Evolutionary conservation across 306 rosid genomes (phyloP), one percentile per base, ranked within the genome.

Genomic region (Arachis hypogaea): DNA sequence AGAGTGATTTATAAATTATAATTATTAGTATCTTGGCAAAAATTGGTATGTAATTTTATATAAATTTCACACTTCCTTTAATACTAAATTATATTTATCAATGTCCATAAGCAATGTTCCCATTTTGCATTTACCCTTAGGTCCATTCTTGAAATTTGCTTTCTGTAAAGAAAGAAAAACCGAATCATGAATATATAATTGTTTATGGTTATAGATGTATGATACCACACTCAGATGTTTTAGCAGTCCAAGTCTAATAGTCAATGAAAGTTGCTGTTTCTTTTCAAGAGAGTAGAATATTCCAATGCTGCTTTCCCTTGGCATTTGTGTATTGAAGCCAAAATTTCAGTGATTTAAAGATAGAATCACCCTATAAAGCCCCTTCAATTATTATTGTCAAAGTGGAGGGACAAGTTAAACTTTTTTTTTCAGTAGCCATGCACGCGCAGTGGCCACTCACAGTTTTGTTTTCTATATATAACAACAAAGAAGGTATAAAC

Each of bases 381-480:
- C 36, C 68, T 10, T 71, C n/a, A 5, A 59, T 72, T 59, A 11
- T 60, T 59, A 12, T 71, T 45, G 22, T 28, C 57, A 47, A 47
- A 68, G 47, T 57, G 60, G 64, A 65, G 77, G 68, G 59, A 71
- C 50, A 67, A 77, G 40, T 68, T 67, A 61, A 33, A 2, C 38
- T 33, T 54, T 44, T 71, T 71, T 49, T 29, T 58, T 28, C 65
- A 75, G 66, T 65, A 75, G 66, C 56, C 72, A 75, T 75, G 52
- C 68, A 43, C 81, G 87, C 87, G 85, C 71, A 81, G 84, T 62
- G 73, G 73, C 75, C 74, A 38, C 74, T 30, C 42, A 50, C 38
- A 68, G 43, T 64, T 81, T 71, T 77, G 69, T 12, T 70, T 49
- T 66, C 38, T 12, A 2, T 77, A 59, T 70, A 50, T n/a, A 63